Evolutionary conservation across 495 filamentous ascomycete species (phyloP), one percentile per base, ranked within the genome.

Genomic region (Delitschia confertaspora): DNA sequence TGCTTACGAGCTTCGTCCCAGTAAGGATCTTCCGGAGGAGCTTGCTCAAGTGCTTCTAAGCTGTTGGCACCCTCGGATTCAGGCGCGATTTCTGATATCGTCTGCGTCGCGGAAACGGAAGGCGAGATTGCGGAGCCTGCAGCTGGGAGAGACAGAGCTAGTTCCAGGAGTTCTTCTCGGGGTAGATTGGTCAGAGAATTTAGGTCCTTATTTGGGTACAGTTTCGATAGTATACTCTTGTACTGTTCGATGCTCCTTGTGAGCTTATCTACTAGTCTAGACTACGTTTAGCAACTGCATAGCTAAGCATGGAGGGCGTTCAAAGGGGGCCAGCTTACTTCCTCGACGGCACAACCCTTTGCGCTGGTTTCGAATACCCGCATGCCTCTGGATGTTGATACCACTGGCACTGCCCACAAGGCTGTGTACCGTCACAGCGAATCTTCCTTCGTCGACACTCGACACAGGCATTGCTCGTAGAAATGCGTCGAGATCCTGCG

Each of bases 141-240:
- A 6, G 47, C 45, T 6, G 58, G 56, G 16, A 41, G 19, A 5
- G 51, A 56, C 6, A 63, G 47, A 3, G 56, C 58, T 18, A 75
- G 52, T 41, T 72, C 66, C 19, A 76, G 53, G 19, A 76, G 62
- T 39, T 69, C 70, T 46, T 75, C 69, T 11, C 71, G 60, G 0
- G 70, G 53, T 35, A 76, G 38, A 35, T 67, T 61, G 7, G 60
- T 44, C 4, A 76, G 47, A 8, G 62, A 55, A 8, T 71, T 67
- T 0, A 66, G 65, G 14, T 68, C 64, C 42, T 65, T 63, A 32
- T 65, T 61, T 7, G 70, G 69, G 6, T 69, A 69, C 16, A 75
- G 51, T n/a, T 63, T 64, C 6, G 58, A 53, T 0, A 73, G 59
- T 8, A 75, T 58, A 0, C 56, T 43, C 14, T 44, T 46, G 37